phyloP scores from a whole-genome alignment of 495 filamentous ascomycete species.

The Tuber indicum region DNA sequence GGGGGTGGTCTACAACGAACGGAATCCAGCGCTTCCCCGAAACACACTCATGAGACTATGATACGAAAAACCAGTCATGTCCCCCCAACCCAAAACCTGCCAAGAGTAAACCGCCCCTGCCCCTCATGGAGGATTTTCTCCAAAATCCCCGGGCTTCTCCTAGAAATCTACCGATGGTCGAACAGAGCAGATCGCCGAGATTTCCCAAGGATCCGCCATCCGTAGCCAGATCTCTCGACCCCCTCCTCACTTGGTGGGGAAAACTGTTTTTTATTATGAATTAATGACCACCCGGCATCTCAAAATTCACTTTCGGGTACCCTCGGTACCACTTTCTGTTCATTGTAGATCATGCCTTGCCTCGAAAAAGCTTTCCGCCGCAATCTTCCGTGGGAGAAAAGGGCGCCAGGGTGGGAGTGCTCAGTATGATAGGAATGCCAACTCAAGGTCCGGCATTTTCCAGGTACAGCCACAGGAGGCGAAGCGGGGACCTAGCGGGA shows the following conservation, averaged over 20 bases:
- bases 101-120: background rate
- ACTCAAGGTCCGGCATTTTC: conserved; percentile 16
- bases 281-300: background rate
- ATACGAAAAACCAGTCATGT: background rate
- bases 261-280: background rate
- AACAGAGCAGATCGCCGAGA: background rate
- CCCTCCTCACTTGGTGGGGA: background rate
- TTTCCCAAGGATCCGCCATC: background rate
- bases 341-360: background rate
- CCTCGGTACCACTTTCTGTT: background rate
- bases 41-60: background rate
- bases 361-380: background rate
- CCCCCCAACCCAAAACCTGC: background rate
- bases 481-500: background rate
- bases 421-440: background rate
- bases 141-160: background rate
- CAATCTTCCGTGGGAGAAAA: background rate
- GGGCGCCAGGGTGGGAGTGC: background rate
- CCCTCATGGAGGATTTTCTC: background rate
- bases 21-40: background rate
- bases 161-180: background rate
- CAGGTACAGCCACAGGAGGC: background rate
- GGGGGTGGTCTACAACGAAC: background rate
- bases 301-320: background rate
- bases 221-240: background rate